Percentiles rank a stretch among this genome's conserved stretches.
phyloP scores from a whole-genome alignment of 1,284 basidiomycete species.

The Puccinia polysora region DNA sequence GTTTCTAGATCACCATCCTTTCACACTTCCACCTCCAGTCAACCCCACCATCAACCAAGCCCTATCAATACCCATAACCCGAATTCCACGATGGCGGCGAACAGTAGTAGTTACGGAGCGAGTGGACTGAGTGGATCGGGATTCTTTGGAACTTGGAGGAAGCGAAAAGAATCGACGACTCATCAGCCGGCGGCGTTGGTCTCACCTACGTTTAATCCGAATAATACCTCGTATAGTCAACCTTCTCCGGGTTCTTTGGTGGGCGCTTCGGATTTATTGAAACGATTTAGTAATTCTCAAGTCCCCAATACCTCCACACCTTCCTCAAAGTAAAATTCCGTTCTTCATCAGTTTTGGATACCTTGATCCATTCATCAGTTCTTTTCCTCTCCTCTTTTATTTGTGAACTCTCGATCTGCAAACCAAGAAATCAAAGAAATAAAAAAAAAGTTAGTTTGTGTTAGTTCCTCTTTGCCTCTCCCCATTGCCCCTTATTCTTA shows the following conservation, averaged over 20 bases:
- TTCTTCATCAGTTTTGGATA: too few relatives aligned
- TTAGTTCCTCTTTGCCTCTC: too few relatives aligned
- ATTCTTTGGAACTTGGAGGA: slow-evolving; percentile 31
- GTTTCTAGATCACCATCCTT: slow-evolving; percentile 1
- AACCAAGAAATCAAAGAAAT: too few relatives aligned
- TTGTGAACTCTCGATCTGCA: too few relatives aligned
- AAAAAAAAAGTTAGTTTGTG: too few relatives aligned
- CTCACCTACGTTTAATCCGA: background rate
- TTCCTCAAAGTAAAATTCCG: too few relatives aligned
- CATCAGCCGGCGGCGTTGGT: background rate
- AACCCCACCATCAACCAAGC: background rate
- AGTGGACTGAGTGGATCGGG: slow-evolving; percentile 9
- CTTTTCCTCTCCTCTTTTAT: too few relatives aligned
- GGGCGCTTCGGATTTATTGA: slow-evolving; percentile 31
- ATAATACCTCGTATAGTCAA: background rate
- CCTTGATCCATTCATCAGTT: too few relatives aligned
- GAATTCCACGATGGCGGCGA: background rate
- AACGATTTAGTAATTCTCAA: slow-evolving; percentile 31
- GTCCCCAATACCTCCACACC: too few relatives aligned
- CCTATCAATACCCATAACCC: background rate
- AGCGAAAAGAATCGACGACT: slow-evolving; percentile 13
- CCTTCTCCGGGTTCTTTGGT: slow-evolving; percentile 5
- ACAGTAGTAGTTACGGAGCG: background rate
- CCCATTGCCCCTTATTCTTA: too few relatives aligned
- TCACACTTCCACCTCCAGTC: background rate